Conservation (phyloP, 495 filamentous ascomycete genomes). For the Penicillium verhagenii region DNA sequence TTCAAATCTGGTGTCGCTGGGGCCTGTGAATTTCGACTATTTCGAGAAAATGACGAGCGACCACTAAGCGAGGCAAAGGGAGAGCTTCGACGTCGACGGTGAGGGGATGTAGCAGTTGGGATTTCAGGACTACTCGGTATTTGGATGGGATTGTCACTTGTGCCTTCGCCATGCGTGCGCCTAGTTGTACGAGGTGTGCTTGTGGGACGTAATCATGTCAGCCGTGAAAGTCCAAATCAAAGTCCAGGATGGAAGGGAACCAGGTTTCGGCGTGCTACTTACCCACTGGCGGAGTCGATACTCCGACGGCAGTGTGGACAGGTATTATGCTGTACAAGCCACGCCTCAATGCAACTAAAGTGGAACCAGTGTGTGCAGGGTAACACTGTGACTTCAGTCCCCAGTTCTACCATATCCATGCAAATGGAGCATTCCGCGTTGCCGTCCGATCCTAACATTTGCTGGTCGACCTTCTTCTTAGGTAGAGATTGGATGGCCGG, state of each 20-base stretch:
- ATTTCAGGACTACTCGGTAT: constrained; percentile 22
- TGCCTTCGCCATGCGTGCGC: constrained; percentile 23
- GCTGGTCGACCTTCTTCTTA: constrained; percentile 61
- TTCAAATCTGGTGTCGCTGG: constrained; percentile 10
- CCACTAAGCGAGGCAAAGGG: constrained; percentile 16
- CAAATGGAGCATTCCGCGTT: constrained; percentile 87
- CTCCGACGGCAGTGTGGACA: constrained; percentile 84
- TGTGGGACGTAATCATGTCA: constrained; percentile 12
- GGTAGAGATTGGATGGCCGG: constrained; percentile 72
- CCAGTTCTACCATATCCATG: constrained; percentile 78
- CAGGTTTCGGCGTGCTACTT: constrained; percentile 12
- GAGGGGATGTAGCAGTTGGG: constrained; percentile 18
- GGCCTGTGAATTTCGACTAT: background rate
- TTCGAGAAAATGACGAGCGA: constrained; percentile 21
- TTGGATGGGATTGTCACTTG: constrained; percentile 30
- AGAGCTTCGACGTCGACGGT: constrained; percentile 19
- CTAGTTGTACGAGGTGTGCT: background rate
- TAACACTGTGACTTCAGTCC: constrained; percentile 72
- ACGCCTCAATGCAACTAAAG: constrained; percentile 69
- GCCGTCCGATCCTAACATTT: constrained; percentile 63
- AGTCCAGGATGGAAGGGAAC: background rate
- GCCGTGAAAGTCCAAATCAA: background rate
- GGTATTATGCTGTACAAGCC: constrained; percentile 85
- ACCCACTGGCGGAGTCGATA: constrained; percentile 51
- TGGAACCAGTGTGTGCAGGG: constrained; percentile 96